phyloP scores from a whole-genome alignment of 2,329 filamentous ascomycete species.

The Penicillium brasilianum region DNA sequence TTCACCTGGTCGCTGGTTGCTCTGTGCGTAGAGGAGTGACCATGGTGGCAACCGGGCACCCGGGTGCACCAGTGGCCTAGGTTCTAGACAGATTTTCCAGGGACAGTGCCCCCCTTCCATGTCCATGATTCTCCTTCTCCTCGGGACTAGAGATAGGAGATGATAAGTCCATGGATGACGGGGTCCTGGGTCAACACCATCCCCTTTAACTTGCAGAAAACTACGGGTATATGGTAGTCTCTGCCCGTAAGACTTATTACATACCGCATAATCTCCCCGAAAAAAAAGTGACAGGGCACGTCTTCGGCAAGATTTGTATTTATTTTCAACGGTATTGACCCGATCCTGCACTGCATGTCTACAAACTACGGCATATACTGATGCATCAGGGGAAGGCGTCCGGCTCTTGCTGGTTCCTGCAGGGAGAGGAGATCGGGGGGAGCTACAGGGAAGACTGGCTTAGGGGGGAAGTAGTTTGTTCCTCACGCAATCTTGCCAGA shows the following conservation, averaged over 20 bases:
- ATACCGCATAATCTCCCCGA: not conserved
- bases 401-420: conserved; percentile 25
- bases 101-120: too few species aligned
- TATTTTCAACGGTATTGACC: not conserved
- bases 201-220: not conserved
- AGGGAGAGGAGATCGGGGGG: conserved; percentile 7
- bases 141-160: not conserved
- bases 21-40: not conserved
- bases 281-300: not conserved
- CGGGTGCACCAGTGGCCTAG: too few species aligned
- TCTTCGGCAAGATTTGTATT: not conserved
- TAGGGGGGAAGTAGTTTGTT: conserved; percentile 5
- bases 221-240: too few species aligned
- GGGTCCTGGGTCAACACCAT: not conserved
- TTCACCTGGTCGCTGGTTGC: not conserved
- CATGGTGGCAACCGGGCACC: not conserved
- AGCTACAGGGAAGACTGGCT: too few species aligned
- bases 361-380: not conserved
- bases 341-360: conserved; percentile 28
- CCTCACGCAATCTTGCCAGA: conserved; percentile 25
- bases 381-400: conserved; percentile 20
- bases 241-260: too few species aligned
- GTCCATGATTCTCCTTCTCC: not conserved
- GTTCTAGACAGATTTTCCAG: not conserved
- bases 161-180: too few species aligned